A percentile compares a stretch with the other conserved stretches of the same genome.
phyloP scores from a whole-genome alignment of 495 filamentous ascomycete genomes.

The Hypoxylon crocopeplum region DNA sequence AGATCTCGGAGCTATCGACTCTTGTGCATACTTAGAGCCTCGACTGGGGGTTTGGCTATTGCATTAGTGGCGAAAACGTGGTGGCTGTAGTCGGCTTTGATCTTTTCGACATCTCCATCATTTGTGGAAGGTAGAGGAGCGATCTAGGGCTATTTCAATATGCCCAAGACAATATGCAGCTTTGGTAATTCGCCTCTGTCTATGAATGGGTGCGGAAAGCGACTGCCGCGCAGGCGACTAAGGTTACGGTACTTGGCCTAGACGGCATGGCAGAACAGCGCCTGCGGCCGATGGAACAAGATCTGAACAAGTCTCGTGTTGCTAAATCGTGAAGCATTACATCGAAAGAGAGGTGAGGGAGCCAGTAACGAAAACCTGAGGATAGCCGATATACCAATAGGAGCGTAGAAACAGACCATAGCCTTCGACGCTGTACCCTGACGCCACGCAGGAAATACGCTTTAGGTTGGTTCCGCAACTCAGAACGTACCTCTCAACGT shows the following conservation, averaged over 20 bases:
- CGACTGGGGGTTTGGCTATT: not conserved
- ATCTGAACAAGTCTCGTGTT: no score
- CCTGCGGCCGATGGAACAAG: no score
- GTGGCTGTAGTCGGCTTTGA: not conserved
- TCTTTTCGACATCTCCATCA: no score
- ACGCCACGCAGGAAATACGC: slow-evolving; percentile 9
- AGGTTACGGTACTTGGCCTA: not conserved
- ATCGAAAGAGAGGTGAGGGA: no score
- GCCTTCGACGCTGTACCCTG: slow-evolving; percentile 8
- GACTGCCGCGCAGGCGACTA: not conserved
- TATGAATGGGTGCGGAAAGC: not conserved
- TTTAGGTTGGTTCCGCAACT: slow-evolving; percentile 27
- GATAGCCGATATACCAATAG: not conserved
- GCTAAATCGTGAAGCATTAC: no score
- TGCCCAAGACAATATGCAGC: no score
- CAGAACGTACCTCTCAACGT: slow-evolving; percentile 4
- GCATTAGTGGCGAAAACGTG: slow-evolving; percentile 18
- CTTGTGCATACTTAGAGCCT: slow-evolving; percentile 1
- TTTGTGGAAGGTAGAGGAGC: no score
- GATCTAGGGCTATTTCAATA: no score
- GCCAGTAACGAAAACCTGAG: not conserved
- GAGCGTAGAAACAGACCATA: not conserved
- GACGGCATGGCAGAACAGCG: not conserved
- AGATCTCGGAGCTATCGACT: not conserved
- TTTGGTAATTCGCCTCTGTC: not conserved